Percentiles rank a stretch among this genome's conserved stretches.
Conservation (phyloP, 1,284 basidiomycete species). For the Ganoderma sp. region DNA sequence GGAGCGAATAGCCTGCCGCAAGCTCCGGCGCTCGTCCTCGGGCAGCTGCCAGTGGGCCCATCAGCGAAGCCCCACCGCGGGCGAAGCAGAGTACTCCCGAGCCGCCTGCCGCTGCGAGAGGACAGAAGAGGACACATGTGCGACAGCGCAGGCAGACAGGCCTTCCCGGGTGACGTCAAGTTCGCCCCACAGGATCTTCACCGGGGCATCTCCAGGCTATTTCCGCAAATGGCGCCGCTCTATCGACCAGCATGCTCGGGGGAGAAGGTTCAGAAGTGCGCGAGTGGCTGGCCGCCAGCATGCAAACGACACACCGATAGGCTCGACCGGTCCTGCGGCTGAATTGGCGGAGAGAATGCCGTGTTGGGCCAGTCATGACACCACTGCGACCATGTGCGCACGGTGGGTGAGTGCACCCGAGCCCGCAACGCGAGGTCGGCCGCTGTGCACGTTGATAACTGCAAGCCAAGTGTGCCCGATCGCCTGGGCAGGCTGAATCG, state of each 20-base stretch:
- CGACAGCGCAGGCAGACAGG: neutral
- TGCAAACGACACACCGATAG: neutral
- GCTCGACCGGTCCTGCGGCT: neutral
- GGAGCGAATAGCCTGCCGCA: neutral
- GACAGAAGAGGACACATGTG: neutral
- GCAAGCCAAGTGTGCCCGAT: neutral
- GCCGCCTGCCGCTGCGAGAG: neutral
- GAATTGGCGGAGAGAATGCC: slow-evolving; percentile 1
- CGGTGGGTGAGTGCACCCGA: neutral
- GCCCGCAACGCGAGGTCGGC: neutral
- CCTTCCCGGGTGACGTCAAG: slow-evolving; percentile 4
- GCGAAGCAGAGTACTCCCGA: slow-evolving; percentile 1
- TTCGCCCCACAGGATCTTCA: neutral
- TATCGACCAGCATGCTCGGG: neutral
- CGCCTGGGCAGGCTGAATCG: neutral
- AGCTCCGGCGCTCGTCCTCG: neutral
- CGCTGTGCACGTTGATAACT: neutral
- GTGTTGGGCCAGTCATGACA: neutral
- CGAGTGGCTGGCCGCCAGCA: neutral
- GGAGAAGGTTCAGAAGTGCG: neutral
- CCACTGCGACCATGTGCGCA: neutral
- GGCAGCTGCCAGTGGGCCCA: neutral
- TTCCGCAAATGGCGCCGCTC: neutral
- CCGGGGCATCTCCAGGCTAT: neutral
- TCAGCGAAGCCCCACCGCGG: neutral